Evolutionary conservation across 495 filamentous ascomycete genomes (phyloP).

Genomic region (Neurospora terricola): DNA sequence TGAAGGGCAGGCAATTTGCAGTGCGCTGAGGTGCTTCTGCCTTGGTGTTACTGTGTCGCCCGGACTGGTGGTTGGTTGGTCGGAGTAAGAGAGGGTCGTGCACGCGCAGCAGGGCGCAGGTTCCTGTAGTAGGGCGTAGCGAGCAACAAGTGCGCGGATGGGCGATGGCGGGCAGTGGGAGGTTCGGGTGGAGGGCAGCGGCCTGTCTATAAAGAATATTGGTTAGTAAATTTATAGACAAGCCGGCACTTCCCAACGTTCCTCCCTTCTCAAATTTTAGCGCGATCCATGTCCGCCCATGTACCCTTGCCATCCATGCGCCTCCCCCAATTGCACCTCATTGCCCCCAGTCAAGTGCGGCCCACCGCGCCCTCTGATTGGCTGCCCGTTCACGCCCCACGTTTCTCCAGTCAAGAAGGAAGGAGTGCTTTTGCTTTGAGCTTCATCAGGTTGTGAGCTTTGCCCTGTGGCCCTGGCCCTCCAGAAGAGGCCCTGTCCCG

Average conservation of each 20-base stretch:
- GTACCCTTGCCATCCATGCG: conserved; percentile 16
- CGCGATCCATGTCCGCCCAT: conserved; percentile 19
- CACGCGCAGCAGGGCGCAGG: neutral
- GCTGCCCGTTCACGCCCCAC: neutral
- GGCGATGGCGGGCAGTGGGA: conserved; percentile 14
- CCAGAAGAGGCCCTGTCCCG: neutral
- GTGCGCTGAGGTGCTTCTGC: neutral
- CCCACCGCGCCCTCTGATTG: neutral
- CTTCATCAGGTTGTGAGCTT: neutral
- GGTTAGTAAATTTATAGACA: conserved; percentile 33
- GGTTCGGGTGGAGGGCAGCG: conserved; percentile 28
- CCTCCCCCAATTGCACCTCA: conserved; percentile 3
- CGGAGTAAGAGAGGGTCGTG: neutral
- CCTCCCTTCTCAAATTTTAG: conserved; percentile 22
- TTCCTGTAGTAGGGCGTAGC: conserved; percentile 5
- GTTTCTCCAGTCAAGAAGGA: conserved; percentile 1
- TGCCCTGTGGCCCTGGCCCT: neutral
- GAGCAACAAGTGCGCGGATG: conserved; percentile 14
- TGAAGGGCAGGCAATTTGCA: neutral
- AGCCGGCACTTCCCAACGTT: conserved; percentile 20
- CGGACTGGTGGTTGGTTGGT: neutral
- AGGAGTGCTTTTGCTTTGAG: neutral
- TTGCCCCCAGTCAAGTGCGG: neutral
- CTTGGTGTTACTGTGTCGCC: conserved; percentile 5
- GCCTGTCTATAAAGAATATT: conserved; percentile 30